Percentiles rank a stretch among this genome's conserved stretches.
Conservation (phyloP, 208 protist genomes). For the Lotmaria passim region DNA sequence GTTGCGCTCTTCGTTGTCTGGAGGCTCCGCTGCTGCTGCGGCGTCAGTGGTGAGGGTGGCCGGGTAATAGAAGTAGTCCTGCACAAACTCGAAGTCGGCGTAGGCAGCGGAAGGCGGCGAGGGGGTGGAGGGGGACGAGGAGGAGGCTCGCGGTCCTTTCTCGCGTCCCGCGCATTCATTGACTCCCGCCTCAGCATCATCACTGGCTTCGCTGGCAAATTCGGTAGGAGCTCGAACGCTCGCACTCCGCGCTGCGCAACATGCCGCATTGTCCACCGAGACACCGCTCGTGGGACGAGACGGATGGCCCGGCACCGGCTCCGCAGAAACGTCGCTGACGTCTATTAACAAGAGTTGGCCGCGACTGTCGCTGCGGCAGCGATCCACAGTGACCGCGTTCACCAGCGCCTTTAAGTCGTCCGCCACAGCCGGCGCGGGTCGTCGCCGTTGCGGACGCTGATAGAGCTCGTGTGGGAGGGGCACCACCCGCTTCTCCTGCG, state of each 20-base stretch:
- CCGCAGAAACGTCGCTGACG: not conserved
- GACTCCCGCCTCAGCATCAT: not conserved
- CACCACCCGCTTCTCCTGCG: conserved; percentile 17
- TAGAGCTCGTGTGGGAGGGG: conserved; percentile 12
- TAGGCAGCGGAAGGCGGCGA: conserved; percentile 1
- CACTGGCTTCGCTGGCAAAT: not conserved
- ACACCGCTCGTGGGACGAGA: not conserved
- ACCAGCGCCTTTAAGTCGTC: conserved; percentile 28
- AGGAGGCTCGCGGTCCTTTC: no score
- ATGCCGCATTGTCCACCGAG: not conserved
- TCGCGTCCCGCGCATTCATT: not conserved
- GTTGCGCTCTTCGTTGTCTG: not conserved
- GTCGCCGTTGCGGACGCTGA: not conserved
- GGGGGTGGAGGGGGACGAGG: not conserved
- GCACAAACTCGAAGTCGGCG: conserved; percentile 15
- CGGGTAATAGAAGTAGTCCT: conserved; percentile 33
- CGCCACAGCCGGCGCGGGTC: not conserved
- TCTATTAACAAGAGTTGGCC: conserved; percentile 23
- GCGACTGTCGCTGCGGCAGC: conserved; percentile 34
- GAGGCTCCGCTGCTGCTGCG: not conserved
- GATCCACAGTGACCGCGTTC: conserved; percentile 22
- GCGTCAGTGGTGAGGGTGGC: not conserved
- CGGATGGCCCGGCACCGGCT: not conserved
- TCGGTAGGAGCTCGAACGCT: conserved; percentile 12
- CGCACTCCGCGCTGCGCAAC: not conserved